Evolutionary conservation across 1,284 basidiomycete species (phyloP), one percentile per base, ranked within the genome.

Genomic region (Tremellales sp.): DNA sequence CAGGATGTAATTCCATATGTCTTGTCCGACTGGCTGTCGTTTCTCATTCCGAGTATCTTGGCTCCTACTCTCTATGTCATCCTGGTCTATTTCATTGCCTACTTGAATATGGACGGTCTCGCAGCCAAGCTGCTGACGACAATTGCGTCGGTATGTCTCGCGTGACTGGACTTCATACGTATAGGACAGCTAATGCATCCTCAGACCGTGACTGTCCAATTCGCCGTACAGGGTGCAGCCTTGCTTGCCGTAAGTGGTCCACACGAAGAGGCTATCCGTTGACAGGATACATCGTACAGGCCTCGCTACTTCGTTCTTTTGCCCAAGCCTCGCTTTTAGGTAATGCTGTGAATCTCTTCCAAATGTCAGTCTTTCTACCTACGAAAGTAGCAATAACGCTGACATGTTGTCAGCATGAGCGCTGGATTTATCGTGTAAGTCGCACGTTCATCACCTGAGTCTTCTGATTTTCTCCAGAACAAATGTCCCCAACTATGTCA

Each of bases 401-500:
- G 39, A 50, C 27, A 5, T 12, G 28, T 28, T 31, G 33, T n/a
- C 36, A 60, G 54, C 46, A 58, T 69, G 51, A 62, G 62, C 36
- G 54, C 66, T 3, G 71, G 71, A 3, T 66, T 66, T 41, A 56
- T 72, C 29, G 39, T 72, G 57, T 63, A 40, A 40, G 59, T 43
- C 5, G 21, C 35, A 28, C 22, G 9, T 9, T 43, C 3, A 52
- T 50, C 8, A 16, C 2, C 7, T 33, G 4, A 26, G 12, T 40
- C 5, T 26, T 13, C 32, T 27, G 28, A 40, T 21, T 22, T 72
- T 67, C 53, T 53, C 71, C 44, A 66, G 72, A 7, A 63, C 67
- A n/a, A 48, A 71, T 27, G 68, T 76, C 2, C 75, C 75, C 1
- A 60, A 63, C 0, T 77, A 74, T 53, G 68, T 75, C 3, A 43